Evolutionary conservation across 352 stramenopile genomes (phyloP).

Genomic region (Phytophthora lateralis): DNA sequence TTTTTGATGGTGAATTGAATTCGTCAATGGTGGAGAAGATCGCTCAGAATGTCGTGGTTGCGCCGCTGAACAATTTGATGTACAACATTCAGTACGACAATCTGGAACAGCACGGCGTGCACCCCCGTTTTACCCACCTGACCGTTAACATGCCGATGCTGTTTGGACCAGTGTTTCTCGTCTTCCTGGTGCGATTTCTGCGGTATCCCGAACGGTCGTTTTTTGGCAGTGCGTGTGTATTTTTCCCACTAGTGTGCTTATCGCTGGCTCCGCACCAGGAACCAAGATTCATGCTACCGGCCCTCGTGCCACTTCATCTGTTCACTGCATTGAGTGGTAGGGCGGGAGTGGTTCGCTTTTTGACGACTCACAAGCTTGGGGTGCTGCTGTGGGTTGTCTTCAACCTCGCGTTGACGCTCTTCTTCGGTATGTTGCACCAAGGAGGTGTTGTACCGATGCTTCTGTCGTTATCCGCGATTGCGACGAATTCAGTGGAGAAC

Average conservation of each 20-base stretch:
- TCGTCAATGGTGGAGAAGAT: slow-evolving; percentile 16
- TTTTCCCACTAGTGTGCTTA: slow-evolving; percentile 80
- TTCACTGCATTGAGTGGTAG: slow-evolving; percentile 39
- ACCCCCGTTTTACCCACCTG: slow-evolving; percentile 87
- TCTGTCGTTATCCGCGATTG: slow-evolving; percentile 41
- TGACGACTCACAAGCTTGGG: slow-evolving; percentile 24
- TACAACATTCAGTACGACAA: slow-evolving; percentile 94
- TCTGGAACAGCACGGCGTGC: slow-evolving; percentile 90
- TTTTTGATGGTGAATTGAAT: slow-evolving; percentile 18
- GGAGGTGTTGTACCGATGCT: slow-evolving; percentile 69
- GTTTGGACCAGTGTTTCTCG: slow-evolving; percentile 87
- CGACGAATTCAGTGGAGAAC: slow-evolving; percentile 7
- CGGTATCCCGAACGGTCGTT: slow-evolving; percentile 28
- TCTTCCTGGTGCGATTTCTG: slow-evolving; percentile 46
- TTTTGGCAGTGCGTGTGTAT: slow-evolving; percentile 45
- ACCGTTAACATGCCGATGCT: slow-evolving; percentile 94
- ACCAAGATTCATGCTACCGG: slow-evolving; percentile 90
- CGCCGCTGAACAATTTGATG: slow-evolving; percentile 87
- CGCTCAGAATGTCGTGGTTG: slow-evolving; percentile 45
- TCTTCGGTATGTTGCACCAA: slow-evolving; percentile 79
- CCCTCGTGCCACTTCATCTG: slow-evolving; percentile 85
- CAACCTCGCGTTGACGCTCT: slow-evolving; percentile 55
- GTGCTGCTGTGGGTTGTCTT: slow-evolving; percentile 55
- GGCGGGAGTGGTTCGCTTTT: slow-evolving; percentile 22
- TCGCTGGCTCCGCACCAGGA: slow-evolving; percentile 95